These are phyloP conservation scores for Populus alba DNA, from an alignment of 345 rosid genomes.

Conservation along the genomic window DNA sequence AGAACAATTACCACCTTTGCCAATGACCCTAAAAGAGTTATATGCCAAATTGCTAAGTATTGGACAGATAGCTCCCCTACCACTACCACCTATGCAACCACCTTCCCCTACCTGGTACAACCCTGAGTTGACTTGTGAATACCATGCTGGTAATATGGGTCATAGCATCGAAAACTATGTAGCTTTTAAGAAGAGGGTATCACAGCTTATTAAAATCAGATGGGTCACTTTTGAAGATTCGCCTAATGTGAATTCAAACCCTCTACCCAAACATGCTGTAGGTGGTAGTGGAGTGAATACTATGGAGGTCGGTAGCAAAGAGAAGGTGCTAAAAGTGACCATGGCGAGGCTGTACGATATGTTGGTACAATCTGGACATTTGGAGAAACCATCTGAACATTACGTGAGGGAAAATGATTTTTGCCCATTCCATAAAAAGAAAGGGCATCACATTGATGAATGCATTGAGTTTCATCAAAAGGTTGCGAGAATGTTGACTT, in stretches of 20 bases:
- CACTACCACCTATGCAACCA: background rate
- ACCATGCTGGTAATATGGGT: background rate
- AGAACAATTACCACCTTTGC: too few species aligned
- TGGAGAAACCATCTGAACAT: fast-evolving
- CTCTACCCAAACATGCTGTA: background rate
- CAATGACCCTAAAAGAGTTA: too few species aligned
- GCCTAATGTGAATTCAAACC: background rate
- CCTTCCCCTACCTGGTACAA: background rate
- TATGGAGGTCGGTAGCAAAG: fast-evolving
- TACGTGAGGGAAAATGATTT: fast-evolving
- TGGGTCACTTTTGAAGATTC: background rate
- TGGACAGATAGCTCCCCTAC: too few species aligned
- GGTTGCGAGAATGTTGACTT: fast-evolving
- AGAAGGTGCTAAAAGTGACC: too few species aligned
- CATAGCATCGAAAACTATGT: background rate
- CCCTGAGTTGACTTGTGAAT: background rate
- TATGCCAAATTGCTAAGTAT: too few species aligned
- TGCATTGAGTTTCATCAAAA: too few species aligned
- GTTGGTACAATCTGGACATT: background rate
- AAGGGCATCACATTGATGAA: background rate
- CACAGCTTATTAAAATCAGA: too few species aligned
- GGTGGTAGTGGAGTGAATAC: background rate
- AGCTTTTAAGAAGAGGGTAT: too few species aligned
- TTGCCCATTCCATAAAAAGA: background rate
- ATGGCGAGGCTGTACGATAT: fast-evolving